These are phyloP conservation scores for Coccomyxa sp. DNA, from an alignment of 139 green algal species.

Conservation along the genomic window DNA sequence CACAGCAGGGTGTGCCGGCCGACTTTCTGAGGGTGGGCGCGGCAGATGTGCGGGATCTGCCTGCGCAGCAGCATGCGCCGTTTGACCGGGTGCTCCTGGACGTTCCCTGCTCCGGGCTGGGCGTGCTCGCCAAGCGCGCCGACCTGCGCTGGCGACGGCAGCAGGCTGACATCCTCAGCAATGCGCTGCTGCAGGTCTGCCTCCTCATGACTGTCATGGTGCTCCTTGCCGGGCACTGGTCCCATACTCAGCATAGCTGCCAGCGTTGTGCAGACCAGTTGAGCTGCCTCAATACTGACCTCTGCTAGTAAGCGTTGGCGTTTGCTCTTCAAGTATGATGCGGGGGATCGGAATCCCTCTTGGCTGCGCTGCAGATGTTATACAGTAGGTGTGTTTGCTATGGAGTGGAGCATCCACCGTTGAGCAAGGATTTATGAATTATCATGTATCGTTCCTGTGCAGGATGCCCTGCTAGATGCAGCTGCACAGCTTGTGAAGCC, in stretches of 20 bases:
- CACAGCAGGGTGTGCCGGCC: not conserved
- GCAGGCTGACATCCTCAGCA: conserved; percentile 45
- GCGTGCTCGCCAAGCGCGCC: conserved; percentile 80
- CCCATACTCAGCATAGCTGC: not conserved
- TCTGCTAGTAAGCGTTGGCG: no score
- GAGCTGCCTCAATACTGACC: no score
- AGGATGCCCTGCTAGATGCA: conserved; percentile 64
- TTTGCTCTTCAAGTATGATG: no score
- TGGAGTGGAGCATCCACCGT: no score
- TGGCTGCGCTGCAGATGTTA: no score
- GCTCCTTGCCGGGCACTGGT: not conserved
- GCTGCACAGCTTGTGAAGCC: conserved; percentile 63
- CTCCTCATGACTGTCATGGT: not conserved
- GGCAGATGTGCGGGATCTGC: not conserved
- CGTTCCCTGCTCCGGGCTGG: conserved; percentile 82
- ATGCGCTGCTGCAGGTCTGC: conserved; percentile 50
- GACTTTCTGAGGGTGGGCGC: not conserved
- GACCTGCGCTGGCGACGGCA: conserved; percentile 83
- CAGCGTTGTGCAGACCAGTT: no score
- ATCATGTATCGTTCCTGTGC: no score
- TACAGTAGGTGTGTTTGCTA: no score
- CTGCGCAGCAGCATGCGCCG: not conserved
- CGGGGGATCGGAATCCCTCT: no score
- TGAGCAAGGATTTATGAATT: no score
- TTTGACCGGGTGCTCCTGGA: conserved; percentile 77